Percentiles rank a stretch among this genome's conserved stretches.
Conservation (phyloP, 768 basidiomycete species). For the Lactarius hengduanensis region DNA sequence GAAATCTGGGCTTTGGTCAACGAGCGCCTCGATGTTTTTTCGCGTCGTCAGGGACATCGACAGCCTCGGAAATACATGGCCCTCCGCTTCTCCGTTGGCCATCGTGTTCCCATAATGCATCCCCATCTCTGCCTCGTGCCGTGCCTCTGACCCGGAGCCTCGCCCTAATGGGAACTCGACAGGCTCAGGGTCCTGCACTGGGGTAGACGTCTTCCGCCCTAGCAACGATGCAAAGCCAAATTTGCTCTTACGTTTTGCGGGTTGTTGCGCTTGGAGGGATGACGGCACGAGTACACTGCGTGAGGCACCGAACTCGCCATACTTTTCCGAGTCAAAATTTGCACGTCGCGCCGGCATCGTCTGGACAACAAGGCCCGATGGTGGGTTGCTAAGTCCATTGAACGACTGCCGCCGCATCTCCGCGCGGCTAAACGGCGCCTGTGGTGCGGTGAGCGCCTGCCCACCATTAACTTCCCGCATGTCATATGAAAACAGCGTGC, state of each 20-base stretch:
- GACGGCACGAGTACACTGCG: slow-evolving; percentile 51
- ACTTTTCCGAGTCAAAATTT: slow-evolving; percentile 38
- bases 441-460: slow-evolving; percentile 57
- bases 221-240: slow-evolving; percentile 68
- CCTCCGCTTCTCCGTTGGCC: slow-evolving; percentile 44
- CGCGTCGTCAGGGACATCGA: slow-evolving; percentile 55
- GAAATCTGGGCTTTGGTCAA: slow-evolving; percentile 84
- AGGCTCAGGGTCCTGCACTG: slow-evolving; percentile 22
- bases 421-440: slow-evolving; percentile 56
- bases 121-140: slow-evolving; percentile 47
- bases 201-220: slow-evolving; percentile 49
- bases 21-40: slow-evolving; percentile 72
- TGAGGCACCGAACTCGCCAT: slow-evolving; percentile 74
- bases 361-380: slow-evolving; percentile 51
- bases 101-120: slow-evolving; percentile 54
- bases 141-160: slow-evolving; percentile 35
- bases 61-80: slow-evolving; percentile 46
- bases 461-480: slow-evolving; percentile 49
- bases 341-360: slow-evolving; percentile 41
- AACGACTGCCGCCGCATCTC: slow-evolving; percentile 77
- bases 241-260: slow-evolving; percentile 66
- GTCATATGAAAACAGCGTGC: slow-evolving; percentile 64
- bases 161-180: slow-evolving; percentile 32
- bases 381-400: slow-evolving; percentile 54
- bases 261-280: slow-evolving; percentile 6